These are phyloP conservation scores for Fistulifera pelliculosa DNA, from an alignment of 108 stramenopile genomes.

Conservation along the genomic window DNA sequence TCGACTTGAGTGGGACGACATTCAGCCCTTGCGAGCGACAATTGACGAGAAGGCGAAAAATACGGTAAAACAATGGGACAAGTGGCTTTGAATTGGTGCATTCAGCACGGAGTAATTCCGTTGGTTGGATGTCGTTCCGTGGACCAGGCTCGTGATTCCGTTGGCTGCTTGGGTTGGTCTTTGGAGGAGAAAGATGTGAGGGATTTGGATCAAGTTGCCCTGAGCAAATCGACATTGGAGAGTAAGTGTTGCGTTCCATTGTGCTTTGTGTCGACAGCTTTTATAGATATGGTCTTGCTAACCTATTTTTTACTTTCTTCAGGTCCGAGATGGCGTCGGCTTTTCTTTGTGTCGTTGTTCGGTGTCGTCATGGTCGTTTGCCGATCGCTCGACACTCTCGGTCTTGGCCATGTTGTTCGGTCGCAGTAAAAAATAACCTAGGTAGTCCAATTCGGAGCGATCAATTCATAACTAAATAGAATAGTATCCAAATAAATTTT, in stretches of 20 bases:
- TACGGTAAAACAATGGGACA: constrained; percentile 56
- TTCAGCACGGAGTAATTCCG: constrained; percentile 47
- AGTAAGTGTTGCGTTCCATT: constrained; percentile 30
- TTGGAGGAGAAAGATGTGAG: constrained; percentile 34
- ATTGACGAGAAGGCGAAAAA: constrained; percentile 31
- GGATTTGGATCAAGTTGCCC: constrained; percentile 35
- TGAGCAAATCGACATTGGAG: constrained; percentile 36
- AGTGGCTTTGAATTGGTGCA: constrained; percentile 69
- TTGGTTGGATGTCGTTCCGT: constrained; percentile 54
- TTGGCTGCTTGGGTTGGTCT: constrained; percentile 35
- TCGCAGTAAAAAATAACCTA: too few relatives aligned
- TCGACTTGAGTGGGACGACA: constrained; percentile 29
- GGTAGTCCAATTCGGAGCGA: too few relatives aligned
- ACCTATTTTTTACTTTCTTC: too few relatives aligned
- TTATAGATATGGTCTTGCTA: constrained; percentile 27
- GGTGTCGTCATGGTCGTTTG: constrained; percentile 31
- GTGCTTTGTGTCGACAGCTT: constrained; percentile 34
- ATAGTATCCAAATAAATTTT: too few relatives aligned
- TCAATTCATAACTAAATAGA: too few relatives aligned
- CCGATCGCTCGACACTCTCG: constrained; percentile 16
- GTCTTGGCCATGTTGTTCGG: constrained; percentile 8
- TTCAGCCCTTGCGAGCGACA: constrained; percentile 33
- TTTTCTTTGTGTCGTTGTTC: constrained; percentile 39
- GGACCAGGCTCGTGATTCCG: constrained; percentile 46
- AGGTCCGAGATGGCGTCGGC: constrained; percentile 29